Evolutionary conservation across 768 basidiomycete genomes (phyloP), one percentile per base, ranked within the genome.

Genomic region (Trametes sanguinea): DNA sequence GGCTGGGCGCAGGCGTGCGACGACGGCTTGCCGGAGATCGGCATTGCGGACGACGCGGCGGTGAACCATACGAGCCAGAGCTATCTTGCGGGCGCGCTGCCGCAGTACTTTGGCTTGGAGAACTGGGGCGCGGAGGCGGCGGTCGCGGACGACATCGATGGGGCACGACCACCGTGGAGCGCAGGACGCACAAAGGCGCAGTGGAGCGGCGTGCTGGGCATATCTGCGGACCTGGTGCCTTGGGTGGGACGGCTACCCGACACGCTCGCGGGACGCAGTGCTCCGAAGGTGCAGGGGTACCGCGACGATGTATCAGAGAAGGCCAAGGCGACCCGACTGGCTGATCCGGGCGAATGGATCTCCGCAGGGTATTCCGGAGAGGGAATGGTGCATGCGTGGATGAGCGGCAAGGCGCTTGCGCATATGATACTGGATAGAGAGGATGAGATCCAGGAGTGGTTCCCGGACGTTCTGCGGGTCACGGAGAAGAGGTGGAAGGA

Each of bases 301-400:
- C 13, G 30, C 8, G 62, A 52, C 17, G 51, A 51, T 30, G 40
- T 45, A 11, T 22, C 22, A 22, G 50, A 16, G 37, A 33, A 22
- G 50, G 57, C 11, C 57, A 10, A 50, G 27, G n/a, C 6, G 57
- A 62, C 51, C 46, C 48, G 59, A 42, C 16, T 59, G 17, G 71
- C 72, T 2, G 75, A 78, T 2, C 58, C 85, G 0, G 88, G 87
- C 16, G 89, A 90, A 70, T 90, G 89, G 89, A 79, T 90, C 14
- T 76, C 84, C 14, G 88, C 85, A 11, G 89, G 87, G 4, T 90
- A 86, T 68, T 78, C 81, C 0, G 89, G 89, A 0, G 89, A 91
- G 65, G 89, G 89, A 1, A 89, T 89, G 88, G 83, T 82, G 3
- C 82, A 88, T 64, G 87, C 85, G 0, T 89, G 87, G 86, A 69